phyloP scores from a whole-genome alignment of 305 asterid species.

The Vinca major region DNA sequence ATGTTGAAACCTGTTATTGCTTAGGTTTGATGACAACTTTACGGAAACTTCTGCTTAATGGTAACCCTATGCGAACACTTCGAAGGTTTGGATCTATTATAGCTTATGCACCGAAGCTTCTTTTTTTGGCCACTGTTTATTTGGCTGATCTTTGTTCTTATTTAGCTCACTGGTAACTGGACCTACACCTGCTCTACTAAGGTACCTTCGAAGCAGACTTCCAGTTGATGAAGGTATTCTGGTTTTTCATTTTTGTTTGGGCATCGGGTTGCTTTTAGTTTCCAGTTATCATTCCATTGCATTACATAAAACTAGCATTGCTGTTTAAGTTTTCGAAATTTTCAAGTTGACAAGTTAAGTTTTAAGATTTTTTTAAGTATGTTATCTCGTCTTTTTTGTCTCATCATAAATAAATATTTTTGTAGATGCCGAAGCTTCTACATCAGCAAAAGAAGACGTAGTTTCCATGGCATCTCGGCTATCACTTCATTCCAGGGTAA shows the following conservation, averaged over 20 bases:
- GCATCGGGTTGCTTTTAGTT: slow-evolving; percentile 9
- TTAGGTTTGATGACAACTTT: slow-evolving; percentile 85
- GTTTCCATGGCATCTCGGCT: slow-evolving; percentile 58
- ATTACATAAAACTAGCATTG: slow-evolving; percentile 18
- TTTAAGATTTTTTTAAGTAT: slow-evolving; percentile 11
- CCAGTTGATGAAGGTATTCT: slow-evolving; percentile 78
- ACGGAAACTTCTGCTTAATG: slow-evolving; percentile 82
- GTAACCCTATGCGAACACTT: slow-evolving; percentile 90
- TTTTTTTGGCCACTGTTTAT: slow-evolving; percentile 10
- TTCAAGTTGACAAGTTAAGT: slow-evolving; percentile 19
- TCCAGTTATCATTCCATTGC: background rate
- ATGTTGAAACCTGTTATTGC: slow-evolving; percentile 8
- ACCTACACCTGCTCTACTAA: slow-evolving; percentile 77
- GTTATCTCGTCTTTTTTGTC: slow-evolving; percentile 14
- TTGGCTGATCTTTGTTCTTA: slow-evolving; percentile 19
- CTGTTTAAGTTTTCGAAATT: slow-evolving; percentile 10
- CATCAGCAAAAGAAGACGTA: slow-evolving; percentile 50
- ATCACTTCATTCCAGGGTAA: slow-evolving; percentile 75
- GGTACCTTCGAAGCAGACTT: slow-evolving; percentile 78
- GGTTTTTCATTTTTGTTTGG: slow-evolving; percentile 17
- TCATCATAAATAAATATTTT: background rate
- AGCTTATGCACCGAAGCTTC: slow-evolving; percentile 13
- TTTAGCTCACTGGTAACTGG: slow-evolving; percentile 85
- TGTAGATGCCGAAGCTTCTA: slow-evolving; percentile 51
- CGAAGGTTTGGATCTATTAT: slow-evolving; percentile 54